phyloP scores from a whole-genome alignment of 169 alveolate genomes.

The Plasmodium chabaudi region DNA sequence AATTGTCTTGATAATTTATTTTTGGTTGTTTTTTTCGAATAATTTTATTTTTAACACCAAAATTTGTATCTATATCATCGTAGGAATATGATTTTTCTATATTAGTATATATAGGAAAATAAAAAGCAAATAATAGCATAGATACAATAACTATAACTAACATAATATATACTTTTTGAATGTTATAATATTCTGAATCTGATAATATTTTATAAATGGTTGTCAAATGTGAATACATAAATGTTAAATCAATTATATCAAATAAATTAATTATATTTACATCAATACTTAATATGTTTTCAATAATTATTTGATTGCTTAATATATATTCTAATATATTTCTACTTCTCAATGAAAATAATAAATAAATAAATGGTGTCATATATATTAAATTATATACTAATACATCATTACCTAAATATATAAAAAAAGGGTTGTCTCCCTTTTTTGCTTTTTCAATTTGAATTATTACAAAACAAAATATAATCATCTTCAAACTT shows the following conservation, averaged over 20 bases:
- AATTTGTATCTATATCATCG: background rate
- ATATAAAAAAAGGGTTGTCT: constrained; percentile 9
- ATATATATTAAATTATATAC: constrained; percentile 49
- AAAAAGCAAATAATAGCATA: constrained; percentile 40
- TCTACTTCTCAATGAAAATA: constrained; percentile 67
- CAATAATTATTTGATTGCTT: constrained; percentile 44
- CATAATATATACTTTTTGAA: constrained; percentile 28
- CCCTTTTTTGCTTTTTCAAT: background rate
- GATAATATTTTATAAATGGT: constrained; percentile 27
- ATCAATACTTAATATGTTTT: constrained; percentile 54
- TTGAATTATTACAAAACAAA: constrained; percentile 34
- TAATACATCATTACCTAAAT: constrained; percentile 40
- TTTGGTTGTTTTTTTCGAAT: too few species aligned
- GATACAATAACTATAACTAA: constrained; percentile 12
- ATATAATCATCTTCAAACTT: constrained; percentile 29
- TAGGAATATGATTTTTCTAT: constrained; percentile 41
- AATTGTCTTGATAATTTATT: background rate
- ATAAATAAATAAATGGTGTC: constrained; percentile 61
- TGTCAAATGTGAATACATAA: constrained; percentile 65
- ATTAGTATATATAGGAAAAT: constrained; percentile 68
- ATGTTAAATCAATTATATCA: constrained; percentile 45
- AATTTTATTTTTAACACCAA: too few species aligned
- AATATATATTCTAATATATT: constrained; percentile 57
- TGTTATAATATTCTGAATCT: constrained; percentile 1
- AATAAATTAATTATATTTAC: constrained; percentile 62